Evolutionary conservation across 1,139 yeast species (phyloP).

Genomic region (Debaryomycetaceae sp.): DNA sequence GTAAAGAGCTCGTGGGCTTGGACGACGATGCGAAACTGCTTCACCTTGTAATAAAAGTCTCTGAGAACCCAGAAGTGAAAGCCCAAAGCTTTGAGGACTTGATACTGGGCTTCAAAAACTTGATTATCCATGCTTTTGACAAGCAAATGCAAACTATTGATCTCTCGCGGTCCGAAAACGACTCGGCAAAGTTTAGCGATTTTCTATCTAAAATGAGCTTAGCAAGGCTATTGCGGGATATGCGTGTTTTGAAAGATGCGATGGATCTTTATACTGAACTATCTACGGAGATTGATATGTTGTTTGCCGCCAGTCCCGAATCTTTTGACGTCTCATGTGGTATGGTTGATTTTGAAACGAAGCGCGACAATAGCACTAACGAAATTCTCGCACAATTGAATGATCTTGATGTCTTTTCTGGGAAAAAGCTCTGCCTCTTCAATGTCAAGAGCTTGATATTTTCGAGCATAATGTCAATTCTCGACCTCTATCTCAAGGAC

Average conservation of each 20-base stretch:
- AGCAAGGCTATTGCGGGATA: constrained; percentile 28
- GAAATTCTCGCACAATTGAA: background rate
- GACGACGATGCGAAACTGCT: constrained; percentile 5
- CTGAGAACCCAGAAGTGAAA: constrained; percentile 21
- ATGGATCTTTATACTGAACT: constrained; percentile 35
- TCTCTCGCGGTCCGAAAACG: constrained; percentile 21
- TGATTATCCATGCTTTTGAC: constrained; percentile 48
- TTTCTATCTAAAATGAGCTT: constrained; percentile 12
- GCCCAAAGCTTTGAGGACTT: constrained; percentile 44
- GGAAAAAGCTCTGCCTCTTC: constrained; percentile 13
- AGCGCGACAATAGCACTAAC: no score
- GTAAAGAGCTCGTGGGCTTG: constrained; percentile 22
- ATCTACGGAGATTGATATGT: constrained; percentile 11
- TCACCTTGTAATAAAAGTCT: constrained; percentile 32
- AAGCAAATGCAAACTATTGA: constrained; percentile 31
- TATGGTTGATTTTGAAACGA: no score
- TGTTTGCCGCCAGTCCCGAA: constrained; percentile 12
- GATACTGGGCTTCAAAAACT: constrained; percentile 35
- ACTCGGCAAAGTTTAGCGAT: constrained; percentile 9
- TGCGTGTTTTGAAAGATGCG: constrained; percentile 51
- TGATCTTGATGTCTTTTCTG: constrained; percentile 4
- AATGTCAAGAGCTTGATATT: constrained; percentile 18
- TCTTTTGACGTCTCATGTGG: no score
- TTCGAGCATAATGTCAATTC: constrained; percentile 2
- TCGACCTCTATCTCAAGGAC: background rate